Base-by-base conservation (phyloP, 371 early-diverging fungal species). In the Rhizomucor pusillus region DNA sequence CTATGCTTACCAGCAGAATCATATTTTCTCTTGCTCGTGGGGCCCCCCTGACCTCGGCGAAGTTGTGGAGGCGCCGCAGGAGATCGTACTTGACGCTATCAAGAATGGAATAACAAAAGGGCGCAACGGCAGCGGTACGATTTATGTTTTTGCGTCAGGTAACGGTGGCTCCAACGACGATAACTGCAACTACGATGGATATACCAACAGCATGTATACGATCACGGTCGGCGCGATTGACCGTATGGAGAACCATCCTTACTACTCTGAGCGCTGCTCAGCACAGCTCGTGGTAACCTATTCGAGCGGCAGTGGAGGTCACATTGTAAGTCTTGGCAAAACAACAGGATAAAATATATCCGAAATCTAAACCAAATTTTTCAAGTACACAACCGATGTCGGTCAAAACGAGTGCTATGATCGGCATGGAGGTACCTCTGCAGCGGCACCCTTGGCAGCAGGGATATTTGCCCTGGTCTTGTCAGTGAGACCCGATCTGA, bases 151-250 rank as follows among this genome's bases (percentile, higher is more conserved):
- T 77, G 97, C 96, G 0, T 85, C 92, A 0, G 97, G 97, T 16
- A 96, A 97, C 56, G 97, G 97, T 23, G 96, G 93, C 1, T 59
- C 69, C 3, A 57, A 54, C 13, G 81, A 77, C 39, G 97, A 97
- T 64, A 94, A 95, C 67, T 97, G 96, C 77, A 96, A 96, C 66
- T 93, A 85, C 77, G 97, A 97, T 63, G 97, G 97, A 11, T 97
- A 95, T 66, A 91, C 97, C 9, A 97, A 96, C 72, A 89, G 90
- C 58, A 86, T 93, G 16, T 97, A 91, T 67, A 93, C 96, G 0
- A 85, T 97, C 47, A 92, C 95, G 0, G 91, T 97, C 10, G 92
- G 92, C 10, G 94, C 97, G 14, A 80, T 96, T 50, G 89, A 91
- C 55, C 79, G 85, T 22, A 29, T 69, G 9, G 88, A 91, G 45